Evolutionary conservation across 1,284 basidiomycete species (phyloP).

Genomic region (Ceratorhiza oryzae-sativae): DNA sequence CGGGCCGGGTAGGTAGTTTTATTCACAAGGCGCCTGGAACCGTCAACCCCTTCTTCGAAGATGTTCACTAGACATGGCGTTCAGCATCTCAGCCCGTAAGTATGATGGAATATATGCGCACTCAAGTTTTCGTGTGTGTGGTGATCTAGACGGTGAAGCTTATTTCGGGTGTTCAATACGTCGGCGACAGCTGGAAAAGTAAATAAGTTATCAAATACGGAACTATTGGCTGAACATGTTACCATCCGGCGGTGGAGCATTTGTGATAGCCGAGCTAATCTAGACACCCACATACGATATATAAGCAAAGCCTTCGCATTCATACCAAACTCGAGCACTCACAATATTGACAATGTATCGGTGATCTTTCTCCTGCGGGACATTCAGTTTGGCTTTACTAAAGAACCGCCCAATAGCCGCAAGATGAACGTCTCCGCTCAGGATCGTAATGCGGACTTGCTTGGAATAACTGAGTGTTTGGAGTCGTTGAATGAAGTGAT

Average conservation of each 20-base stretch:
- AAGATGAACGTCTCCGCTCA: conserved; percentile 52
- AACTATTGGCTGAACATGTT: background rate
- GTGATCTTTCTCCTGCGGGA: conserved; percentile 48
- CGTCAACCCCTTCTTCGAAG: conserved; percentile 39
- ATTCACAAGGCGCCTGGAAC: conserved; percentile 41
- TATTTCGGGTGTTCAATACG: conserved; percentile 46
- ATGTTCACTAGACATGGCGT: conserved; percentile 22
- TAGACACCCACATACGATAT: background rate
- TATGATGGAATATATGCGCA: conserved; percentile 39
- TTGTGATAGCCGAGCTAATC: conserved; percentile 50
- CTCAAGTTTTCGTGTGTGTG: conserved; percentile 53
- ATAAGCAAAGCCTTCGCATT: background rate
- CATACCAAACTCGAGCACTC: background rate
- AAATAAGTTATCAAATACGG: background rate
- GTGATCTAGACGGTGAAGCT: conserved; percentile 52
- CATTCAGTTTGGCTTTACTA: conserved; percentile 45
- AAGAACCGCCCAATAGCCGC: conserved; percentile 47
- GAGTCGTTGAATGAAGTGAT: conserved; percentile 52
- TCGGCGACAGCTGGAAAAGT: conserved; percentile 49
- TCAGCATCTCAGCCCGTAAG: too few species aligned
- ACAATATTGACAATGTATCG: conserved; percentile 52
- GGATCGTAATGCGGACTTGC: conserved; percentile 50
- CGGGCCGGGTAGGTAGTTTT: conserved; percentile 42
- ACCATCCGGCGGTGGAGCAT: conserved; percentile 51
- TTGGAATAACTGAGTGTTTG: conserved; percentile 48